Conservation (phyloP, 2,329 filamentous ascomycete genomes). For the Ophiostoma ulmi region DNA sequence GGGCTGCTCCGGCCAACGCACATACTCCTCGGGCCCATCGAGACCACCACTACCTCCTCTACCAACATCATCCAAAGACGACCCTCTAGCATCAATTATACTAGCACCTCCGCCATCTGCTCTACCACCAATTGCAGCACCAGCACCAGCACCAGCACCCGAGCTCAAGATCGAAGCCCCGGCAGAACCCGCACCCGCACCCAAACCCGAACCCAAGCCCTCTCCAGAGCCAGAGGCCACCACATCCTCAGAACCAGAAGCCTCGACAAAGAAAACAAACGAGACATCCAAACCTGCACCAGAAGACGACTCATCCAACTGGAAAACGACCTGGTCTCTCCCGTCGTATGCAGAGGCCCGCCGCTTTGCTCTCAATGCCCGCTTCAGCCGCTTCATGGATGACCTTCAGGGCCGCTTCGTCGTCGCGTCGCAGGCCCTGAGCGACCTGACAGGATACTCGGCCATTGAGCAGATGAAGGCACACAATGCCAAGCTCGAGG, state of each 20-base stretch:
- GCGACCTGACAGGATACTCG: slow-evolving; percentile 90
- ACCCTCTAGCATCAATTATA: not conserved
- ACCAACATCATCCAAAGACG: not conserved
- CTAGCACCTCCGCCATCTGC: slow-evolving; percentile 13
- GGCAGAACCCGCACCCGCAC: not conserved
- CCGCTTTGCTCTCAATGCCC: slow-evolving; percentile 40
- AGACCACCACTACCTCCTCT: not conserved
- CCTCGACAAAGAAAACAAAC: not conserved
- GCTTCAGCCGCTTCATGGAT: slow-evolving; percentile 75
- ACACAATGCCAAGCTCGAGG: slow-evolving; percentile 66
- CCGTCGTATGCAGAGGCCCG: slow-evolving; percentile 45
- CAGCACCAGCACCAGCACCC: not conserved
- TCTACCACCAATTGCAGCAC: not conserved
- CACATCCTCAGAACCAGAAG: not conserved
- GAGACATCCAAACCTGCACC: not conserved
- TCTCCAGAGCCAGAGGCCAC: not conserved
- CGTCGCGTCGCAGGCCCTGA: slow-evolving; percentile 79
- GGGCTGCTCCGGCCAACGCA: not conserved
- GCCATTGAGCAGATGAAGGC: slow-evolving; percentile 80
- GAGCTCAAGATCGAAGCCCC: not conserved
- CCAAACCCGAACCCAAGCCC: not conserved
- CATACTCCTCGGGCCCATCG: not conserved
- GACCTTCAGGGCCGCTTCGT: slow-evolving; percentile 79
- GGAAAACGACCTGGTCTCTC: slow-evolving; percentile 27
- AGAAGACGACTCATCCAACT: not conserved